Evolutionary conservation across 306 rosid species (phyloP).

Genomic region (Cotoneaster glaucophyllus): DNA sequence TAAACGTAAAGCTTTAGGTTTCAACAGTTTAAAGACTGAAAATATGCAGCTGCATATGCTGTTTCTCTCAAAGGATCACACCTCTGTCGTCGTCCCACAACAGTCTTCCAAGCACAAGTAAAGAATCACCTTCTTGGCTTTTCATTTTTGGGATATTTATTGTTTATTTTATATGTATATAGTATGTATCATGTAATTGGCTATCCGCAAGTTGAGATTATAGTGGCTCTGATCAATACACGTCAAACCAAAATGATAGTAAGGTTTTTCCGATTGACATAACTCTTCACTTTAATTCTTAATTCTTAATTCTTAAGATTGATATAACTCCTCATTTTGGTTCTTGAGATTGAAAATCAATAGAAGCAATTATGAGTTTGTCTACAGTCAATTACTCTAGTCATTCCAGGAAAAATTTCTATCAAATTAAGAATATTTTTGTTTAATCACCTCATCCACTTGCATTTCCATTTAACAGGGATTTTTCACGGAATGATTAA

Average conservation of each 20-base stretch:
- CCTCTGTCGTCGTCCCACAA: not conserved
- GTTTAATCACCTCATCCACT: no score
- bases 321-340: no score
- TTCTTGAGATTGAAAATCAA: no score
- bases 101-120: conserved; percentile 28
- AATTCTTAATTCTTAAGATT: no score
- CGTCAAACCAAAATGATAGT: not conserved
- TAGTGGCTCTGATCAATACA: not conserved
- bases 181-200: not conserved
- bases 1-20: not conserved
- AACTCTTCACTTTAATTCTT: no score
- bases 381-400: no score
- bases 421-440: no score
- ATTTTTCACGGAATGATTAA: no score
- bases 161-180: not conserved
- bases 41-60: not conserved
- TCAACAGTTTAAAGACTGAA: not conserved
- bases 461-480: no score
- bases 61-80: not conserved
- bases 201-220: not conserved
- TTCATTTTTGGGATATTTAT: not conserved
- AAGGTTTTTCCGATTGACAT: no score
- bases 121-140: conserved; percentile 26
- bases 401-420: no score
- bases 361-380: no score